Evolutionary conservation across 208 protist species (phyloP).

Genomic region (Acanthamoeba lenticulata): DNA sequence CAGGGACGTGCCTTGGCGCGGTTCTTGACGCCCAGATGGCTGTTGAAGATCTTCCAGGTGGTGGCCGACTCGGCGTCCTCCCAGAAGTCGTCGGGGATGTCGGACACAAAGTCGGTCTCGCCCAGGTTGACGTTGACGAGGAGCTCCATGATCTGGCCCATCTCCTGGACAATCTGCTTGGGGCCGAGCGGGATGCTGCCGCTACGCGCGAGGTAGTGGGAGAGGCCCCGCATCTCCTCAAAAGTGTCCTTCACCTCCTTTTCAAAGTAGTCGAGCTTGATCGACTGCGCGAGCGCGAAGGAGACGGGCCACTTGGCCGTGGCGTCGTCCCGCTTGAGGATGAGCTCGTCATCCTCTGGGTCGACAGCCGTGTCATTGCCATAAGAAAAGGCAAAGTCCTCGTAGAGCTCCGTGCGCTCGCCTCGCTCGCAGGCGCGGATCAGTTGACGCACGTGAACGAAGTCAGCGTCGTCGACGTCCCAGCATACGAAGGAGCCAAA

Average conservation of each 20-base stretch:
- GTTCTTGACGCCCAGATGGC: constrained; percentile 50
- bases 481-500: constrained; percentile 42
- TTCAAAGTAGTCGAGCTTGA: constrained; percentile 46
- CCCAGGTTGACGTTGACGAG: constrained; percentile 45
- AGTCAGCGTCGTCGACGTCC: constrained; percentile 44
- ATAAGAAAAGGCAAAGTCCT: constrained; percentile 6
- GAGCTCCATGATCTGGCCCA: constrained; percentile 54
- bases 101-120: constrained; percentile 42
- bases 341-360: constrained; percentile 43
- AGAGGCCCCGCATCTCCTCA: constrained; percentile 29
- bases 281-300: constrained; percentile 18
- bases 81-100: constrained; percentile 51
- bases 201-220: constrained; percentile 36
- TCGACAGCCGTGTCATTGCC: constrained; percentile 19
- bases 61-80: constrained; percentile 40
- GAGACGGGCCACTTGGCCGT: constrained; percentile 36
- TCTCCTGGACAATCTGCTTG: constrained; percentile 45
- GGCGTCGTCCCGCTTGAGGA: constrained; percentile 4
- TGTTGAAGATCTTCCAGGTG: constrained; percentile 58
- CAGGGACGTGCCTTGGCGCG: neutral
- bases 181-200: constrained; percentile 39
- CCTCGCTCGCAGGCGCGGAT: neutral
- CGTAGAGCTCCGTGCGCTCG: constrained; percentile 34
- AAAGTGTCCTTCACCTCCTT: constrained; percentile 47
- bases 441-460: constrained; percentile 13